phyloP scores from a whole-genome alignment of 176 grass and related monocot genomes.

The Bolboschoenus planiculmis region DNA sequence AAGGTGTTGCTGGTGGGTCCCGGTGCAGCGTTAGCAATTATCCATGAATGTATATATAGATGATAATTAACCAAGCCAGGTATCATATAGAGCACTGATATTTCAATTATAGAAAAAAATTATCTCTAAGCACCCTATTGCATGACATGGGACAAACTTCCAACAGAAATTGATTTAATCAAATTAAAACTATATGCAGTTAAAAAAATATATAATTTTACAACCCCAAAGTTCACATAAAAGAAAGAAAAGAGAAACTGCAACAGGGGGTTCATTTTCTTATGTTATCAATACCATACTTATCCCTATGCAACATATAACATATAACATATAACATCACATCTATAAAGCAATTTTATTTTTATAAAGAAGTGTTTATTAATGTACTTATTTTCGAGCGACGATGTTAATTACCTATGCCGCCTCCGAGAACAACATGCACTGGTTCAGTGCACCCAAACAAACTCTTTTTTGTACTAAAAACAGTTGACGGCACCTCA shows the following conservation, averaged over 20 bases:
- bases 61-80: not conserved
- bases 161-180: not conserved
- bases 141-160: not conserved
- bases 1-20: not conserved
- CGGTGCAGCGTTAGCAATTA: not conserved
- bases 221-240: not conserved
- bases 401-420: constrained; percentile 41
- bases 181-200: not conserved
- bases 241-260: not conserved
- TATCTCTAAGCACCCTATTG: not conserved
- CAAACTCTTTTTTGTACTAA: constrained; percentile 42
- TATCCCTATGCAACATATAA: not conserved
- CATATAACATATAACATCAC: not conserved
- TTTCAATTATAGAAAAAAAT: not conserved
- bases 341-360: not conserved
- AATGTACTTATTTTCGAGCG: not conserved
- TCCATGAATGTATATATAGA: not conserved
- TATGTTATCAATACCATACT: not conserved
- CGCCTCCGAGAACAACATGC: constrained; percentile 59
- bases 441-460: constrained; percentile 54
- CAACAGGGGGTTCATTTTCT: not conserved
- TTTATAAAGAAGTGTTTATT: not conserved
- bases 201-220: not conserved
- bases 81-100: not conserved
- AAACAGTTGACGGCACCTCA: constrained; percentile 32